Base-by-base conservation (phyloP, 192 early-diverging fungal genomes). In the Coemansia sp. region DNA sequence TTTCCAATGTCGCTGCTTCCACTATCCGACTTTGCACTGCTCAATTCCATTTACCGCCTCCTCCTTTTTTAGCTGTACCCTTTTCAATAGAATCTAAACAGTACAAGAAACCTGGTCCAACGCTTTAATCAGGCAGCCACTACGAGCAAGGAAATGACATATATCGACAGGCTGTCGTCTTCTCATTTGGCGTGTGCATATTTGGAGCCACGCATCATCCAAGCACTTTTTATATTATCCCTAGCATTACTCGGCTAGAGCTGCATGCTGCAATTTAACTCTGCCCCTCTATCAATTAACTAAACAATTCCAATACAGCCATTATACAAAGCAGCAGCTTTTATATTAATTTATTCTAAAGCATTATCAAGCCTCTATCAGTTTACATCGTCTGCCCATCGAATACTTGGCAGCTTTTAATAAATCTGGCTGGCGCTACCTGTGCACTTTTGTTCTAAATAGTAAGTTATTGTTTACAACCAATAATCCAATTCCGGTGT, bases 191-290 rank as follows among this genome's bases (percentile, higher is more conserved):
- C 19, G 17, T 49, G 48, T 21, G 48, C 48, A 49, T 49, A 49
- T 49, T 49, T 49, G 19, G 48, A 19, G 48, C 48, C 48, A 49
- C 48, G n/a, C 48, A 49, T 49, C 15, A 19, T 17, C 48, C 48
- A 19, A 49, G 4, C 15, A 49, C 19, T 7, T 49, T 19, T 49
- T n/a, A 15, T 45, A 49, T 49, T 49, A 19, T 49, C 7, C n/a
- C 8, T 8, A 49, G 48, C 12, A 19, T 21, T 49, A 49, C 19
- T 22, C 48, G 48, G 48, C 48, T 49, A 49, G 48, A 49, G 48
- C 48, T 49, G 48, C 48, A 49, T n/a, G 48, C 48, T 49, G 48
- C 48, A 49, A 49, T 49, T 49, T 22, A 49, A 49, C 48, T n/a
- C n/a, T n/a, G 48, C 7, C 19, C 43, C 48, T 17, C 48, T n/a